Conservation (phyloP, 116 monocot species). For the Iris pallida region DNA sequence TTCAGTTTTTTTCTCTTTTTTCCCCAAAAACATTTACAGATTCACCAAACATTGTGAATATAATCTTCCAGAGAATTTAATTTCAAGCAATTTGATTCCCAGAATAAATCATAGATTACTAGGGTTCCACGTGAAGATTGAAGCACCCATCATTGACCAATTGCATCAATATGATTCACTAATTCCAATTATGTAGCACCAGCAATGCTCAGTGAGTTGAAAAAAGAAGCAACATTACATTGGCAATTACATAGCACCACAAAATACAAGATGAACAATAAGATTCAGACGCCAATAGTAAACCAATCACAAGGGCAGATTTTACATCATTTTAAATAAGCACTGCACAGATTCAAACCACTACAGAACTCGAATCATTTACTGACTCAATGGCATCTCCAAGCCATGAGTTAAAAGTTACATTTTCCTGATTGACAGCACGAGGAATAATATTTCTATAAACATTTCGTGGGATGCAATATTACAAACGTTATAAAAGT, state of each 20-base stretch:
- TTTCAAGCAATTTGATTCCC: too few species aligned
- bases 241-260: neutral
- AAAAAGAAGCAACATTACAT: neutral
- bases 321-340: neutral
- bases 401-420: too few species aligned
- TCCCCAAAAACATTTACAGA: too few species aligned
- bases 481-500: conserved; percentile 2
- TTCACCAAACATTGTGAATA: too few species aligned
- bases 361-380: too few species aligned
- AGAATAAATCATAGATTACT: too few species aligned
- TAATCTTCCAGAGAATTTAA: too few species aligned
- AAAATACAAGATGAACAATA: neutral
- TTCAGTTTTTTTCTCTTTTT: too few species aligned
- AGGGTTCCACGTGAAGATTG: too few species aligned
- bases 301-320: neutral
- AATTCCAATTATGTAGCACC: neutral
- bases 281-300: neutral
- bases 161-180: neutral
- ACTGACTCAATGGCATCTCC: neutral
- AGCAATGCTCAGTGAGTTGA: neutral
- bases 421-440: neutral
- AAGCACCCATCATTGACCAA: neutral
- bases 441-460: neutral
- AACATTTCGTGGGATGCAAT: neutral
- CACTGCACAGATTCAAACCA: neutral